Evolutionary conservation across 768 basidiomycete genomes (phyloP), one percentile per base, ranked within the genome.

Genomic region (Trametes cingulata): DNA sequence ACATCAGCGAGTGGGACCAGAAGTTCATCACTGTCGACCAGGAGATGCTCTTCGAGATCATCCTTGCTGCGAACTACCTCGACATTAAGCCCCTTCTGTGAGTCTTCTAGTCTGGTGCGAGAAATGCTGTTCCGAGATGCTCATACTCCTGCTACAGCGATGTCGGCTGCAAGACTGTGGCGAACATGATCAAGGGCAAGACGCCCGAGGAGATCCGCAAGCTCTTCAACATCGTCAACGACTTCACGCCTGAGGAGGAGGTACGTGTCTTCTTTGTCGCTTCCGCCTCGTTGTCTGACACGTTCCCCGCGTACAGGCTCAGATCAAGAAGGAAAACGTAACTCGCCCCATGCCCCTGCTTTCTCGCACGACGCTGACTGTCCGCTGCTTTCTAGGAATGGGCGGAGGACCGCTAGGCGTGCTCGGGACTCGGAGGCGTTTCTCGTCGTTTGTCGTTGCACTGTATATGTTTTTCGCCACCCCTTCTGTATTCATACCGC

Each of bases 131-230:
- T 7, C 19, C 14, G 20, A n/a, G 10, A 25, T 57, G 22, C 47
- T 69, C 17, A 52, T 17, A 48, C 60, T 46, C n/a, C 39, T 33
- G 29, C 2, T 27, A 37, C 65, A 96, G 94, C 66, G 95, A 97
- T 71, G 93, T 97, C 60, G 95, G 95, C 1, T 97, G 95, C 85
- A 96, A 97, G 82, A 97, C 94, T 3, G 95, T 97, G 5, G 97
- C 97, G 14, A 98, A 98, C 83, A 99, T 98, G 97, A 98, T 99
- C 84, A 98, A 99, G 80, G 97, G 97, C 35, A 99, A 99, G 85
- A 96, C 95, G 3, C 97, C 97, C 22, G 97, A 98, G 75, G 97
- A 98, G 78, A 98, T 99, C 67, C 89, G 96, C 59, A 98, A 98
- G 71, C 85, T 98, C 54, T 98, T 95, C 81, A 96, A 97, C 83